Evolutionary conservation across 805 yeast genomes (phyloP).

Genomic region (Wickerhamiella lipophila): DNA sequence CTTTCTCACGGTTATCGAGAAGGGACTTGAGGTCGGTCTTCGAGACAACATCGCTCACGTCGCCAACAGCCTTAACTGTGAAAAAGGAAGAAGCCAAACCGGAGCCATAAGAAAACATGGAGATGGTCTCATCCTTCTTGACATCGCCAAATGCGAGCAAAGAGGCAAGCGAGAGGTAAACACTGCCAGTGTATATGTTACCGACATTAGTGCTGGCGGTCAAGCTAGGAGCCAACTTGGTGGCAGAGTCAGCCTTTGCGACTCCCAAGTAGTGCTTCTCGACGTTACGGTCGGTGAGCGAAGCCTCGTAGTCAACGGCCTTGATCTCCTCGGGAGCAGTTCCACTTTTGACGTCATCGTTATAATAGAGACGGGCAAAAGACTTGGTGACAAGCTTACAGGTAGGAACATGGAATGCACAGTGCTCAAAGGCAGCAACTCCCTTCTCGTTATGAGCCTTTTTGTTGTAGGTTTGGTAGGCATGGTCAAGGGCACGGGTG

Average conservation of each 20-base stretch:
- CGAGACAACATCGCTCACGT: slow-evolving; percentile 42
- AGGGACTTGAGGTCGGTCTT: slow-evolving; percentile 55
- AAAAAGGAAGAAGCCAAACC: slow-evolving; percentile 89
- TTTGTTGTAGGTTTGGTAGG: slow-evolving; percentile 67
- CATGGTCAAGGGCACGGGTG: slow-evolving; percentile 80
- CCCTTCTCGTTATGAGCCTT: slow-evolving; percentile 39
- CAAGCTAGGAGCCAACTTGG: slow-evolving; percentile 68
- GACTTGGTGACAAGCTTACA: slow-evolving; percentile 91
- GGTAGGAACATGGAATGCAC: slow-evolving; percentile 96
- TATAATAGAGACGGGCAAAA: slow-evolving; percentile 79
- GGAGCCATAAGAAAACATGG: slow-evolving; percentile 93
- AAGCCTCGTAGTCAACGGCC: slow-evolving; percentile 53
- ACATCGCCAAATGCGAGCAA: slow-evolving; percentile 56
- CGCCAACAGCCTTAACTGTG: slow-evolving; percentile 70
- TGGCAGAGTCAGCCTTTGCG: slow-evolving; percentile 54
- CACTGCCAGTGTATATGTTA: slow-evolving; percentile 93
- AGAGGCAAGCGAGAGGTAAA: slow-evolving; percentile 78
- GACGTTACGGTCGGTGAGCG: slow-evolving; percentile 63
- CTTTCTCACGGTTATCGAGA: slow-evolving; percentile 50
- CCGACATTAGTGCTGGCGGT: slow-evolving; percentile 92
- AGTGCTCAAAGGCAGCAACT: slow-evolving; percentile 69
- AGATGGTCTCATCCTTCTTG: slow-evolving; percentile 73
- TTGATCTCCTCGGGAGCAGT: slow-evolving; percentile 43
- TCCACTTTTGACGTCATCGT: slow-evolving; percentile 49
- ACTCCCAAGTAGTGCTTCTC: slow-evolving; percentile 76